Evolutionary conservation across 192 early-diverging fungal genomes (phyloP), one percentile per base, ranked within the genome.

Genomic region (Diversispora epigaea): DNA sequence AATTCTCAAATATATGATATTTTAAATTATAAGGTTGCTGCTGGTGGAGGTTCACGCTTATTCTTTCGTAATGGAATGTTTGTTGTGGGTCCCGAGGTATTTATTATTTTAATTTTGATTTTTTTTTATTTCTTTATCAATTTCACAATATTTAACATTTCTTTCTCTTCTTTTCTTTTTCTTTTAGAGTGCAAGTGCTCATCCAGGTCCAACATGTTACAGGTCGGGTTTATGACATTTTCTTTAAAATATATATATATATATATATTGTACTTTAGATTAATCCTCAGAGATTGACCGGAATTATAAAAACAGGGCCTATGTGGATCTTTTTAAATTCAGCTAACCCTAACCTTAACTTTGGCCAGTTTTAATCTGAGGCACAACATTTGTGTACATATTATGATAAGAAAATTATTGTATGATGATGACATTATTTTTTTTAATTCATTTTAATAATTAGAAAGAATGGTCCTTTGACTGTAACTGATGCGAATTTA

Each of bases 201-300:
- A 96, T 79, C 97, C 97, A 9, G 97, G 97, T 0, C 97, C 97
- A 14, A 92, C 93, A 6, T 99, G 97, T 80, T 99, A 99, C 79
- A 89, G 93, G 77, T 78, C 3, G 11, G 32, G n/a, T 12, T 54
- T 10, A 14, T 11, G 4, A 4, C 10, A 54, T 54, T 2, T 10
- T 7, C 4, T 54, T 54, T 17, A 54, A 54, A 14, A 17, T 14
- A 50, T 14, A 54, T 54, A 4, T 54, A 54, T 54, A 32, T 32
- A 32, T 32, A 32, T 32, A 32, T 32, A 32, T 32, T 32, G n/a
- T n/a, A n/a, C n/a, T n/a, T n/a, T n/a, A n/a, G n/a, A n/a, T n/a
- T n/a, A n/a, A n/a, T n/a, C n/a, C n/a, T n/a, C n/a, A n/a, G n/a
- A n/a, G n/a, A n/a, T n/a, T n/a, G n/a, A n/a, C n/a, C n/a, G n/a